These are phyloP conservation scores for Suillus hirtellus DNA, from an alignment of 768 basidiomycete genomes.

Conservation along the genomic window DNA sequence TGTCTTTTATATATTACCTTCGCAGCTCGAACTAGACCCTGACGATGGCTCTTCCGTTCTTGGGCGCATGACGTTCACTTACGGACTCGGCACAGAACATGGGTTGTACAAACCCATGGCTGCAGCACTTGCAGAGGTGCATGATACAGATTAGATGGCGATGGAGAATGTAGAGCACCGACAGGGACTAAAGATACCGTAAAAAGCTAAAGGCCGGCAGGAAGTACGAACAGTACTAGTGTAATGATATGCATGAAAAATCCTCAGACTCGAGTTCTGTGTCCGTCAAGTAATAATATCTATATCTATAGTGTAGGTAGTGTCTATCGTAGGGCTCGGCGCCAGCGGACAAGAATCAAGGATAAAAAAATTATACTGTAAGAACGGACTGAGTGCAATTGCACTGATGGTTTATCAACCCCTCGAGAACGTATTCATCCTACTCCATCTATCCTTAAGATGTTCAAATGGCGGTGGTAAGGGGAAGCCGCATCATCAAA, in stretches of 20 bases:
- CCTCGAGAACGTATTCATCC: not conserved
- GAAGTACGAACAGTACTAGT: not conserved
- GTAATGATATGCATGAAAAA: not conserved
- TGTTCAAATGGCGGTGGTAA: not conserved
- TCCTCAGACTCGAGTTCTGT: not conserved
- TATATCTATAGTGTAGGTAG: not conserved
- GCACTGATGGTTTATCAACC: not conserved
- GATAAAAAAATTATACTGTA: not conserved
- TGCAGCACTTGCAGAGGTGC: conserved; percentile 32
- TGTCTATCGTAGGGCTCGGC: no score
- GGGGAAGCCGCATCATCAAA: not conserved
- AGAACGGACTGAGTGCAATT: not conserved
- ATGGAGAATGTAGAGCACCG: not conserved
- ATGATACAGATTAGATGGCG: not conserved
- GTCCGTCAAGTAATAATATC: not conserved
- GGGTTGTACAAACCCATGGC: conserved; percentile 56
- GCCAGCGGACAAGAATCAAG: no score
- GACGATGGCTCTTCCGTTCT: conserved; percentile 53
- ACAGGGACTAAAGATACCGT: not conserved
- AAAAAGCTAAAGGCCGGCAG: not conserved
- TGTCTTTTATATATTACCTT: not conserved
- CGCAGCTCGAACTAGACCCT: conserved; percentile 8
- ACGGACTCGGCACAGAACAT: conserved; percentile 82
- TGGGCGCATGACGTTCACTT: conserved; percentile 75
- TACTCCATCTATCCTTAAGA: not conserved